Base-by-base conservation (phyloP, 805 yeast genomes). In the Candida fluviatilis region DNA sequence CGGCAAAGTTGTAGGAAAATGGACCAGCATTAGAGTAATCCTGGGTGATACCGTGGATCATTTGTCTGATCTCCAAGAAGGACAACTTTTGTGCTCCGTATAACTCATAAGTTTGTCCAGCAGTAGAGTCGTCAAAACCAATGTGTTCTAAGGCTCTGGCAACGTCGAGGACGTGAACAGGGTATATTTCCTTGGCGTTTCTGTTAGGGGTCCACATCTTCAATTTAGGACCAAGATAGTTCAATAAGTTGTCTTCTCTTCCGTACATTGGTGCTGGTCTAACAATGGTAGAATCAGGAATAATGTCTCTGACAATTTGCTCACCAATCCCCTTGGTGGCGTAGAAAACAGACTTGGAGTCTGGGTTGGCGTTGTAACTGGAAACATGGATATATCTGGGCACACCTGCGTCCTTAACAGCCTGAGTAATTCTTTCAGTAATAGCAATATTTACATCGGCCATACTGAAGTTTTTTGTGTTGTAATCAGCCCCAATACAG, bases 211-310 rank as follows among this genome's bases (percentile, higher is more conserved):
- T 77, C 66, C 81, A 77, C 62, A 82, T 75, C 51, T 75, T 70
- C 52, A 50, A 74, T 70, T 51, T 73, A 58, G 61, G 78, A 41
- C 84, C 60, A 57, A 77, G 62, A 55, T 72, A 71, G 62, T 78
- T 80, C 51, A 86, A 67, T 55, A 87, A 76, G 43, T 74, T 67
- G 58, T 84, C 89, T 57, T 82, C 84, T 53, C 81, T 69, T 23
- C 93, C 93, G 55, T 65, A 86, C 77, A 85, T 73, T 35, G 85
- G 86, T 17, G 84, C 79, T 5, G 95, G 95, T 61, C 95, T 79
- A 21, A 86, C 93, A 52, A 87, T 85, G 14, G 95, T 86, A 35
- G 86, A 72, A 52, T 78, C 84, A 18, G 95, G 95, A 38, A 75
- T 58, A 33, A 75, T 74, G 30, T 77, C 86, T 42, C 74, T 69